phyloP scores from a whole-genome alignment of 148 eudicot species.

The Arbutus unedo region DNA sequence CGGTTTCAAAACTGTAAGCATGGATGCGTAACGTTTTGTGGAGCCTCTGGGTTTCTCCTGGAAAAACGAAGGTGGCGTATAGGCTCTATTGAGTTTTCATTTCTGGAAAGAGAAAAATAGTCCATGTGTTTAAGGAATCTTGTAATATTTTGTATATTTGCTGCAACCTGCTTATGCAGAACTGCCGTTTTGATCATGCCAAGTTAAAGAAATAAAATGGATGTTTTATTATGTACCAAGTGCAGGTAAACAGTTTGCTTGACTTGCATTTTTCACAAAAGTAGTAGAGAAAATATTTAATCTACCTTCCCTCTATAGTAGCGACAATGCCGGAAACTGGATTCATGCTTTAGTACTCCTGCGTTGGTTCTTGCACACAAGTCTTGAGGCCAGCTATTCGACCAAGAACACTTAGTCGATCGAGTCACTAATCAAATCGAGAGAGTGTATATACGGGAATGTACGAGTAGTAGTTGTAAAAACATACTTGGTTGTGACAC shows the following conservation, averaged over 20 bases:
- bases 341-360: too few relatives aligned
- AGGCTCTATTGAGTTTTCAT: background rate
- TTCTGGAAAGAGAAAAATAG: background rate
- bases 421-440: too few relatives aligned
- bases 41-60: background rate
- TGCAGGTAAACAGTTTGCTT: background rate
- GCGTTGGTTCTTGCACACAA: too few relatives aligned
- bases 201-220: background rate
- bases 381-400: too few relatives aligned
- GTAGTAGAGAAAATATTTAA: background rate
- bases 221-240: background rate
- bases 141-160: background rate
- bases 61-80: slow-evolving; percentile 6
- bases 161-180: slow-evolving; percentile 1
- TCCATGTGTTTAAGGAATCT: background rate
- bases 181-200: background rate
- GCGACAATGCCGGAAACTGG: too few relatives aligned
- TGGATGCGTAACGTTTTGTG: background rate
- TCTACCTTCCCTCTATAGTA: too few relatives aligned
- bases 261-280: background rate
- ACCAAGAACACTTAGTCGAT: too few relatives aligned
- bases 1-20: slow-evolving; percentile 52
- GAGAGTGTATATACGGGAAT: too few relatives aligned
- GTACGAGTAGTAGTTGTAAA: too few relatives aligned
- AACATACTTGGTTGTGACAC: too few relatives aligned